Base-by-base conservation (phyloP, 257 asterid species). In the Plantago major region DNA sequence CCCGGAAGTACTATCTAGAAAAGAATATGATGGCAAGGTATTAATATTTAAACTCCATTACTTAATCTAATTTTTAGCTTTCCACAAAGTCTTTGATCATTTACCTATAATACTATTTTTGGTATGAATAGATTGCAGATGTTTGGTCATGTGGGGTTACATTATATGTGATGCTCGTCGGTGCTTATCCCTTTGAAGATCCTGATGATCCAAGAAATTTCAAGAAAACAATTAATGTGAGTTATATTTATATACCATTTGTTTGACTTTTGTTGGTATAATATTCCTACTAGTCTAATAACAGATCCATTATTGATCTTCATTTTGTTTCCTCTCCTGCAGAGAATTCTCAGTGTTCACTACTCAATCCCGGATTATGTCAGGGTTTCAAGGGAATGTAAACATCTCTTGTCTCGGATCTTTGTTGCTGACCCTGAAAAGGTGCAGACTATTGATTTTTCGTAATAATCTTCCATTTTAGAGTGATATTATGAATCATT, bases 131-230 rank as follows among this genome's bases (percentile, higher is more conserved):
- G 96, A 74, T 80, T 68, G 95, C 98, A 67, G 98, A 91, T 84
- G 98, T 91, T 79, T 91, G 98, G 96, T 91, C 98, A 10, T 91
- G 98, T 79, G 98, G 98, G 83, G 98, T 91, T 68, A 88, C 98
- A 1, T 56, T 91, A 30, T 91, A 88, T 66, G 98, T 91, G 63
- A 91, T 91, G 98, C 63, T 91, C 46, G 92, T 88, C 63, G 98
- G 98, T 56, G 95, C 90, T 57, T 91, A 91, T 79, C 96, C 98
- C 0, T 91, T 90, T 60, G 98, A 90, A 72, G 98, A 90, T 67
- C 88, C 94, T 12, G 85, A 84, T 16, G 98, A 90, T 73, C 98
- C 95, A 47, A 79, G 88, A 73, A 84, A 88, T 69, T 85, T 91
- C 91, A 91, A 73, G 81, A 85, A 88, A 72, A 88, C 96, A 3